Evolutionary conservation across 2,329 filamentous ascomycete species (phyloP).

Genomic region (Teratosphaeria viscida): DNA sequence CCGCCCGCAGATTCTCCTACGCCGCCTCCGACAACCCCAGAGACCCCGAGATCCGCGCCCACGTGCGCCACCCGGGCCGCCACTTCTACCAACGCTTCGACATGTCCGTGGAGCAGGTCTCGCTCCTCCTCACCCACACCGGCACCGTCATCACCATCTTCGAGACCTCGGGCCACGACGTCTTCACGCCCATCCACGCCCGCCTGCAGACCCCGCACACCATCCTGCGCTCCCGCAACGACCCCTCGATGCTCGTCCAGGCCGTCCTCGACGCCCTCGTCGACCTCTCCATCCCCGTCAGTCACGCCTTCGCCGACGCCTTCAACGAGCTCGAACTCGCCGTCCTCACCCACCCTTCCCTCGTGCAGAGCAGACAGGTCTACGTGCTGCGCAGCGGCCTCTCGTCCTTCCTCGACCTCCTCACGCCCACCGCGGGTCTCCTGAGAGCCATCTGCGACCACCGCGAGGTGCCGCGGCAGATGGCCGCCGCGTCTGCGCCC

Average conservation of each 20-base stretch:
- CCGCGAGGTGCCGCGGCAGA: conserved; percentile 38
- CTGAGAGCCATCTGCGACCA: conserved; percentile 81
- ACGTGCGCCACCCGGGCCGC: background rate
- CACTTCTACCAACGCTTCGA: conserved; percentile 7
- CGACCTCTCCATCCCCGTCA: conserved; percentile 77
- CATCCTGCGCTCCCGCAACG: conserved; percentile 71
- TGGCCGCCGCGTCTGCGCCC: background rate
- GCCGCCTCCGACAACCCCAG: background rate
- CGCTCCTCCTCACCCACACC: conserved; percentile 74
- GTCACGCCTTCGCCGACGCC: conserved; percentile 73
- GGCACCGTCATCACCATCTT: conserved; percentile 91
- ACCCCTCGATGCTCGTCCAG: conserved; percentile 79
- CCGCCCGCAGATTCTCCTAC: background rate
- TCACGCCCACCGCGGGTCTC: conserved; percentile 69
- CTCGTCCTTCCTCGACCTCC: conserved; percentile 68
- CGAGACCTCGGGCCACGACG: conserved; percentile 72
- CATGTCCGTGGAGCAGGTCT: conserved; percentile 77
- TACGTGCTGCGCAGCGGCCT: conserved; percentile 64
- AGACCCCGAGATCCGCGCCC: background rate
- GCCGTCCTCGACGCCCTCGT: conserved; percentile 86
- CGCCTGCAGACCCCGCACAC: conserved; percentile 68
- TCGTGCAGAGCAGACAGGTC: conserved; percentile 65
- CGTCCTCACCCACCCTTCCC: conserved; percentile 67
- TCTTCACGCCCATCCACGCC: conserved; percentile 69
- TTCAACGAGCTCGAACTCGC: conserved; percentile 80